Evolutionary conservation across 1,284 basidiomycete species (phyloP).

Genomic region (Neonothopanus nambi): DNA sequence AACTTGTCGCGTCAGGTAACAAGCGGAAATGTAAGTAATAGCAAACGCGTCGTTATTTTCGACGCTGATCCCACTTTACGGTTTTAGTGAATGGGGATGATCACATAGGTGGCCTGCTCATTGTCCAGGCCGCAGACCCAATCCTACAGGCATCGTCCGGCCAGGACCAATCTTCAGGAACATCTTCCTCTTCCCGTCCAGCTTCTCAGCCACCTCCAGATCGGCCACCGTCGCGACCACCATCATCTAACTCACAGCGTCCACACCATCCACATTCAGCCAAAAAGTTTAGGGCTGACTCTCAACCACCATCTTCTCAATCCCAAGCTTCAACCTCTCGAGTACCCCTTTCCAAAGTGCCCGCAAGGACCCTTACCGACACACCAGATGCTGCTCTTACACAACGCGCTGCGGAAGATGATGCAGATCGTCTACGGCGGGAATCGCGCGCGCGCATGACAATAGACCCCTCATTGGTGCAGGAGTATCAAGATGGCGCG

Average conservation of each 20-base stretch:
- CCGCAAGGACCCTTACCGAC: not conserved
- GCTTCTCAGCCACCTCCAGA: constrained; percentile 23
- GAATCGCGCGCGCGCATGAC: constrained; percentile 50
- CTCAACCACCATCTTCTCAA: constrained; percentile 26
- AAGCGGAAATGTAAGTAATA: constrained; percentile 50
- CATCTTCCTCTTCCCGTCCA: constrained; percentile 23
- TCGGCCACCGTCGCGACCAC: constrained; percentile 23
- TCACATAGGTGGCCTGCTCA: constrained; percentile 60
- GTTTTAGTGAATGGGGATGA: constrained; percentile 54
- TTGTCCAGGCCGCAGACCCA: constrained; percentile 51
- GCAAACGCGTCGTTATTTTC: constrained; percentile 20
- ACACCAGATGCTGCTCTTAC: constrained; percentile 25
- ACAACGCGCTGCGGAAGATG: constrained; percentile 62
- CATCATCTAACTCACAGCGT: constrained; percentile 34
- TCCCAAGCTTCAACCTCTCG: constrained; percentile 14
- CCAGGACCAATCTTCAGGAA: constrained; percentile 22
- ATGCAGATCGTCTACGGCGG: constrained; percentile 59
- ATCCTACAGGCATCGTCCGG: constrained; percentile 27
- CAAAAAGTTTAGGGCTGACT: constrained; percentile 58
- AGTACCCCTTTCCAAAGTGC: constrained; percentile 12
- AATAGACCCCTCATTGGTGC: constrained; percentile 28
- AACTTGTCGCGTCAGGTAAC: constrained; percentile 26
- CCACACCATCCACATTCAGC: constrained; percentile 29
- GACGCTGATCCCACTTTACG: constrained; percentile 18
- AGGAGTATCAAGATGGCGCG: not conserved